Percentiles rank a stretch among this genome's conserved stretches.
Conservation (phyloP, 345 rosid genomes). For the Boechera retrofracta region DNA sequence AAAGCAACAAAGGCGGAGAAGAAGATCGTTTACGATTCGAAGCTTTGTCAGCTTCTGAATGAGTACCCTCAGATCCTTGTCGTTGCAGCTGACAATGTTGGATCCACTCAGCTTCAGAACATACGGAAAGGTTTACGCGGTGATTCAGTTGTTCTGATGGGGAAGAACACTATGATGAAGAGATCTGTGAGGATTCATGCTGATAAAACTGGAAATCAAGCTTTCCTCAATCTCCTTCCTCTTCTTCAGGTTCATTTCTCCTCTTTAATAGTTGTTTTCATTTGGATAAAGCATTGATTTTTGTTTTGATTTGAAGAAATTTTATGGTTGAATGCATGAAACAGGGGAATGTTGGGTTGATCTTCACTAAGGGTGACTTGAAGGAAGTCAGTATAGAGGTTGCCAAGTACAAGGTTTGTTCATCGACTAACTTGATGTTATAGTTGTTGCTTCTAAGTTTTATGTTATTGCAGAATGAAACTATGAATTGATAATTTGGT, state of each 20-base stretch:
- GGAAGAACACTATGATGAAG: slow-evolving; percentile 98
- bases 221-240: slow-evolving; percentile 67
- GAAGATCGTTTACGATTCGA: slow-evolving; percentile 81
- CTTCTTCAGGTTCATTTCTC: slow-evolving; percentile 72
- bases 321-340: not conserved
- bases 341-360: slow-evolving; percentile 76
- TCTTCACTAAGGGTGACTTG: slow-evolving; percentile 80
- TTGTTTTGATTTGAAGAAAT: not conserved
- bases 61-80: slow-evolving; percentile 81
- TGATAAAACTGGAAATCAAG: slow-evolving; percentile 69
- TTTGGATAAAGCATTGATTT: not conserved
- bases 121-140: slow-evolving; percentile 84
- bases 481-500: not conserved
- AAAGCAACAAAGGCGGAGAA: slow-evolving; percentile 75
- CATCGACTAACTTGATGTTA: not conserved
- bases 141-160: slow-evolving; percentile 89
- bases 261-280: not conserved
- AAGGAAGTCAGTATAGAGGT: slow-evolving; percentile 80
- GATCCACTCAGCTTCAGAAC: slow-evolving; percentile 90
- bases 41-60: slow-evolving; percentile 77
- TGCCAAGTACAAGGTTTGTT: slow-evolving; percentile 70
- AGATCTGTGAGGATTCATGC: slow-evolving; percentile 78
- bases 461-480: too few relatives aligned
- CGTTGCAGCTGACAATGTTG: slow-evolving; percentile 88
- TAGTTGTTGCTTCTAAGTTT: not conserved